Percentiles rank a stretch among this genome's conserved stretches.
Conservation (phyloP, 495 filamentous ascomycete species). For the Peziza echinospora region DNA sequence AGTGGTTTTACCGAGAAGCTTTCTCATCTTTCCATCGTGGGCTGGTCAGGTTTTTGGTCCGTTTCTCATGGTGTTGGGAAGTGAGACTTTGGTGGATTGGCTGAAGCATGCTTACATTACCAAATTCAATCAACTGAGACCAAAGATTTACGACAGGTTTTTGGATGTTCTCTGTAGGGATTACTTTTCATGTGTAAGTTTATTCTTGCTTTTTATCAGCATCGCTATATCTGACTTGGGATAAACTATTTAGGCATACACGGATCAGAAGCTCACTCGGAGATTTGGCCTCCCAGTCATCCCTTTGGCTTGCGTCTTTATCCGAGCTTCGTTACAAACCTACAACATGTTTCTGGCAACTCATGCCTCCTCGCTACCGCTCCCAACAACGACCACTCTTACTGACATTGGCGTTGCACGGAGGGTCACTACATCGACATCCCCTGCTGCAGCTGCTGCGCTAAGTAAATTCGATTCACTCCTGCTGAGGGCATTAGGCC, state of each 20-base stretch:
- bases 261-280: conserved; percentile 68
- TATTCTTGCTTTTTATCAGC: not conserved
- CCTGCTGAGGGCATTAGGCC: conserved; percentile 47
- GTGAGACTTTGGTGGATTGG: conserved; percentile 95
- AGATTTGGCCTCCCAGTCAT: conserved; percentile 82
- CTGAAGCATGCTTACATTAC: conserved; percentile 92
- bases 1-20: conserved; percentile 48
- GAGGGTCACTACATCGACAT: conserved; percentile 26
- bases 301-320: conserved; percentile 82
- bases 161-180: conserved; percentile 88
- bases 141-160: conserved; percentile 68
- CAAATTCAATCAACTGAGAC: conserved; percentile 94
- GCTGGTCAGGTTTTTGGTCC: conserved; percentile 75
- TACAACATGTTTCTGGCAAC: conserved; percentile 96
- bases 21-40: conserved; percentile 73
- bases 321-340: conserved; percentile 81
- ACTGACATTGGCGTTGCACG: conserved; percentile 23
- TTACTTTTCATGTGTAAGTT: conserved; percentile 72
- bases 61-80: conserved; percentile 78
- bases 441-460: conserved; percentile 46
- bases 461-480: conserved; percentile 54
- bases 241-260: conserved; percentile 42
- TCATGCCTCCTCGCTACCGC: conserved; percentile 46
- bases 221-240: not conserved
- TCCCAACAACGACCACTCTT: conserved; percentile 43